Evolutionary conservation across 192 early-diverging fungal species (phyloP), one percentile per base, ranked within the genome.

Genomic region (Spinellus fusiger): DNA sequence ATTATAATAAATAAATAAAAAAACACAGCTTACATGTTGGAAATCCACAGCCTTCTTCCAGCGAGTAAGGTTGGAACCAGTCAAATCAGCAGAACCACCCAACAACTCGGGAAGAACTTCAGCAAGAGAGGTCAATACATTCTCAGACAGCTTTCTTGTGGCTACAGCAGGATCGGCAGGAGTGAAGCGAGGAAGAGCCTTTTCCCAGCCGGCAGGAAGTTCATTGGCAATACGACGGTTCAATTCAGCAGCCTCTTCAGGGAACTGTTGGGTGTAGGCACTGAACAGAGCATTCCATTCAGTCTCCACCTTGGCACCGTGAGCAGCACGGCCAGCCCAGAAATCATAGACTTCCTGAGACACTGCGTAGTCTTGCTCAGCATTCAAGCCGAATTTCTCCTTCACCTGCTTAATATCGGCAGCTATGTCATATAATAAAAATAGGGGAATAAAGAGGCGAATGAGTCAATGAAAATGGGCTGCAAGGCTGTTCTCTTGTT

Each of bases 31-130:
- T 55, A 55, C 56, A 18, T 82, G 84, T 79, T 95, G 93, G 85
- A 95, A 95, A 76, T 99, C 96, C 23, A 84, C 87, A n/a, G 92
- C 95, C 16, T 65, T 79, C 84, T 95, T 95, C 93, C 94, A 98
- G 38, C 91, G 82, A 47, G 94, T 96, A 74, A 94, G 82, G 77
- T 96, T 99, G 54, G 95, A 97, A 31, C 84, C 91, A 40, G 95
- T 96, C 73, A 99, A 76, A 76, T 99, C 96, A 15, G 96, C 96
- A 29, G 95, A 98, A 25, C 96, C 96, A 68, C 93, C 86, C 49
- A 96, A 71, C 9, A 97, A 80, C 70, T 96, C 94, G 5, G 94
- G 92, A 35, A 96, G 28, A 20, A 76, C 35, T 16, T 85, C 80
- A 18, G 93, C 87, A 49, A 98, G 69, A 44, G 86, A 83, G 73